Percentiles rank a stretch among this genome's conserved stretches.
Conservation (phyloP, 306 rosid genomes). For the Glycine latifolia region DNA sequence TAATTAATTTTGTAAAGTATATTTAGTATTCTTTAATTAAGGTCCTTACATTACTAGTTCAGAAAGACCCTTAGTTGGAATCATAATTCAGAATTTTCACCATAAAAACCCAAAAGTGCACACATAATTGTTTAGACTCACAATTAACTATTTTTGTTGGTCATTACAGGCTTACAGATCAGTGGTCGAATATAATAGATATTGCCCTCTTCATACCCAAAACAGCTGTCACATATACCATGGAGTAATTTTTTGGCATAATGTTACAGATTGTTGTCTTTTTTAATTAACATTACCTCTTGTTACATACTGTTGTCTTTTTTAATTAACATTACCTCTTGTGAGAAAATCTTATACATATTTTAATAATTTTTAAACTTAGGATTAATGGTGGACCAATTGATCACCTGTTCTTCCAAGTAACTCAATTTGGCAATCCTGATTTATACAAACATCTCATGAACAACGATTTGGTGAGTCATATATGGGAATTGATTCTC, state of each 20-base stretch:
- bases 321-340: background rate
- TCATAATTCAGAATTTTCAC: too few species aligned
- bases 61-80: too few species aligned
- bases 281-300: too few species aligned
- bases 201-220: background rate
- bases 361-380: background rate
- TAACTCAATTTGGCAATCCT: background rate
- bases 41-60: background rate
- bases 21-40: too few species aligned
- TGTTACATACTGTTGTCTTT: background rate
- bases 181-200: background rate
- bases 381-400: background rate
- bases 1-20: too few species aligned
- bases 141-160: background rate
- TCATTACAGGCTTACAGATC: background rate
- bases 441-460: background rate
- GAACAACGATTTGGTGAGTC: background rate
- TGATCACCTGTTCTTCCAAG: background rate
- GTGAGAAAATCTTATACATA: background rate
- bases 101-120: background rate
- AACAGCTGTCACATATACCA: background rate
- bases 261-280: background rate
- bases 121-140: background rate
- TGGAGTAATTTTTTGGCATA: background rate
- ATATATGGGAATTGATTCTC: background rate